A percentile compares a stretch with the other conserved stretches of the same genome.
These are phyloP conservation scores for Ogataea sp. DNA, from an alignment of 805 yeast species.

Conservation along the genomic window DNA sequence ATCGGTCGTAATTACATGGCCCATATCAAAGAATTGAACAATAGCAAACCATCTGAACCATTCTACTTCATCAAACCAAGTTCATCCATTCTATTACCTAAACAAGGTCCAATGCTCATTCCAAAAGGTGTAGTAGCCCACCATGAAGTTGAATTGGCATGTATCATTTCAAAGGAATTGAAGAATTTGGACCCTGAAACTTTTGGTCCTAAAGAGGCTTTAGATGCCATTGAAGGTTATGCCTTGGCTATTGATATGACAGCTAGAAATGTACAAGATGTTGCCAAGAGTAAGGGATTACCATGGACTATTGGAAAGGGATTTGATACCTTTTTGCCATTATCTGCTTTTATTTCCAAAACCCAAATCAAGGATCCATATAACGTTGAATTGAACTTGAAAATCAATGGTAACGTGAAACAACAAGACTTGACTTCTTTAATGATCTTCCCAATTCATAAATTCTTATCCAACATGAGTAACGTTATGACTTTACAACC, in stretches of 20 bases:
- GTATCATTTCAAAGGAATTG: constrained; percentile 58
- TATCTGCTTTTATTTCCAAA: constrained; percentile 69
- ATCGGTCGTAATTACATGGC: constrained; percentile 98
- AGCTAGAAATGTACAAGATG: constrained; percentile 93
- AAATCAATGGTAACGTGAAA: constrained; percentile 59
- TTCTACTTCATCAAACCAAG: constrained; percentile 90
- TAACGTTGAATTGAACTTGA: constrained; percentile 52
- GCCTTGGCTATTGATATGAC: constrained; percentile 90
- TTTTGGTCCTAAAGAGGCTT: constrained; percentile 59
- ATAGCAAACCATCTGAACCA: constrained; percentile 74
- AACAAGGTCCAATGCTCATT: constrained; percentile 68
- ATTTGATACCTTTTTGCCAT: constrained; percentile 89
- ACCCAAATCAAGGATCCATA: constrained; percentile 63
- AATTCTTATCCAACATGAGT: constrained; percentile 72
- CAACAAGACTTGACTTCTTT: constrained; percentile 72
- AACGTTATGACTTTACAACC: constrained; percentile 84
- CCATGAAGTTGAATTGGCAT: constrained; percentile 90
- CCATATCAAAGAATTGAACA: constrained; percentile 85
- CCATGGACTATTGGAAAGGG: constrained; percentile 98
- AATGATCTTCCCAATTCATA: constrained; percentile 85
- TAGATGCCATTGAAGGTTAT: constrained; percentile 77
- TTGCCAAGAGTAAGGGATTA: constrained; percentile 84
- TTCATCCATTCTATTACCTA: constrained; percentile 61
- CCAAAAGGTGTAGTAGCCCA: constrained; percentile 79
- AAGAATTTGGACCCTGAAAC: constrained; percentile 48